Percentiles rank a stretch among this genome's conserved stretches.
Evolutionary conservation across 164 flowering plant species (phyloP).

Genomic region (Umbilicus rupestris): DNA sequence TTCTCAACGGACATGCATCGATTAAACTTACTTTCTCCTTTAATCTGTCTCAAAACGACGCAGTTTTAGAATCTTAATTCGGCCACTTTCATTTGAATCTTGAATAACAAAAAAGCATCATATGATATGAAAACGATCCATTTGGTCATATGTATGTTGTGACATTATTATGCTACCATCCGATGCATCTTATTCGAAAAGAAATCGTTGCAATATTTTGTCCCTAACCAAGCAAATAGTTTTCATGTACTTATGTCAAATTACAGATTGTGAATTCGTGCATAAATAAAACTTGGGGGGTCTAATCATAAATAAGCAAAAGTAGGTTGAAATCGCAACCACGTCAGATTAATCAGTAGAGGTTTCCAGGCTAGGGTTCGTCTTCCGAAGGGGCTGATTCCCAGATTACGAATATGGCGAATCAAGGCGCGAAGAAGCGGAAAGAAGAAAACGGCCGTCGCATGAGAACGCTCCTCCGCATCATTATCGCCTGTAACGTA

Average conservation of each 20-base stretch:
- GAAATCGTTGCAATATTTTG: no score
- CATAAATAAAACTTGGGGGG: no score
- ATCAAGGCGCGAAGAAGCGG: conserved; percentile 87
- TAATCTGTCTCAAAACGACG: background rate
- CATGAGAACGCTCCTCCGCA: conserved; percentile 44
- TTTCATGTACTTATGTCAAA: no score
- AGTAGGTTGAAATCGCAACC: no score
- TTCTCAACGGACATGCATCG: background rate
- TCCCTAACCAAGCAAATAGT: no score
- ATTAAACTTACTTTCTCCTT: background rate
- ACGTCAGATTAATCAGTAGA: background rate
- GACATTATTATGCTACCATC: background rate
- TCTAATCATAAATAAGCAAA: no score
- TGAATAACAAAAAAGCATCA: background rate
- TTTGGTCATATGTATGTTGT: background rate
- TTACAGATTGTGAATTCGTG: no score
- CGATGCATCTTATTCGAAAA: no score
- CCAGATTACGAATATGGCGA: conserved; percentile 42
- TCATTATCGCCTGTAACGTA: conserved; percentile 66
- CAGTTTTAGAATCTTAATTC: background rate
- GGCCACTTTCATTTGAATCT: background rate
- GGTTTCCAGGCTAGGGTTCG: background rate
- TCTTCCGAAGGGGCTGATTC: background rate
- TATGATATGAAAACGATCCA: background rate
- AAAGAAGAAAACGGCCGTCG: conserved; percentile 77